Base-by-base conservation (phyloP, 495 filamentous ascomycete species). In the Beverwykella pulmonaria region DNA sequence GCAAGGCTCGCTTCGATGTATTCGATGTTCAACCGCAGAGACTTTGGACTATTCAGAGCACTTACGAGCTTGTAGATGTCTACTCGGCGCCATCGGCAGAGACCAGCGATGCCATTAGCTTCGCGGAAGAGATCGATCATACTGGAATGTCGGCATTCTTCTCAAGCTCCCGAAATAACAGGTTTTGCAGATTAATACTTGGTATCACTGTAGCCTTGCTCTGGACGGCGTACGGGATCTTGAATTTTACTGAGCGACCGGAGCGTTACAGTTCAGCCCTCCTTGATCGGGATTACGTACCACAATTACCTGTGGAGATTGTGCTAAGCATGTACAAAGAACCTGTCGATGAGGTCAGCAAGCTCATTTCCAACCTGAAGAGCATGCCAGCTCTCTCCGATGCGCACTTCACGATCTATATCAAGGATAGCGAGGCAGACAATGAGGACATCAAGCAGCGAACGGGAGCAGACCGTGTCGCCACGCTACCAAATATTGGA, bases 271-370 rank as follows among this genome's bases (percentile, higher is more conserved):
- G 23, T 7, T 58, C 55, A 10, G 19, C 12, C 8, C 12, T 34
- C 30, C n/a, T 62, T 2, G 68, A 71, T 54, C 30, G 5, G 8
- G 41, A 23, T 12, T 71, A 67, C 44, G 26, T n/a, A 9, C 56
- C 64, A 7, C 19, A n/a, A 59, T 27, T 17, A 7, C 30, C 41
- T 29, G 46, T 75, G 57, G 79, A 81, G 52, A 77, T 81, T 27
- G 79, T 81, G 17, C 62, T 81, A 47, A 75, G 74, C 48, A 74
- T 75, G 69, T 77, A 78, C 61, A 61, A 65, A 26, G 79, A 81
- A 58, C 46, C 74, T 25, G 22, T 59, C 30, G 46, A 52, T 1
- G 63, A 66, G 6, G 71, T 74, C 14, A 44, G 15, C 9, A 52
- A 61, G 17, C 53, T 80, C 20, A 67, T 75, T 19, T 54, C 59